phyloP scores from a whole-genome alignment of 2,329 filamentous ascomycete species.

The Didymella pomorum region DNA sequence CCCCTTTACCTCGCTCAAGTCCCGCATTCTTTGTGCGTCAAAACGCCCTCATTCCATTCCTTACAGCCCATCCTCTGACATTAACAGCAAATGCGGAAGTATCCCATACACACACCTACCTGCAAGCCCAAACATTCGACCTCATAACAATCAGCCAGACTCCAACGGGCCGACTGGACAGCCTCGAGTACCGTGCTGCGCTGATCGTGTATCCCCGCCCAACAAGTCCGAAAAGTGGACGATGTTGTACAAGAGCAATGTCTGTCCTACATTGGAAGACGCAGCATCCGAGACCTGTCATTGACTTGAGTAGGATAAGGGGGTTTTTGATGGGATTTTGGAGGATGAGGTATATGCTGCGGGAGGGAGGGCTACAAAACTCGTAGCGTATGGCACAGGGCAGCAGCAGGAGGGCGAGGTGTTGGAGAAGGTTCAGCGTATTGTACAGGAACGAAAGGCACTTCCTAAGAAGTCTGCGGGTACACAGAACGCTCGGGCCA shows the following conservation, averaged over 20 bases:
- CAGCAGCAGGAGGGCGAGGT: no score
- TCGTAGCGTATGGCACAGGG: no score
- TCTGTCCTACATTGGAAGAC: neutral
- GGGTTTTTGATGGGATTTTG: no score
- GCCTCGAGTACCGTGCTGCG: neutral
- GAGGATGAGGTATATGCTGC: no score
- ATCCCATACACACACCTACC: neutral
- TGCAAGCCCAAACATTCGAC: neutral
- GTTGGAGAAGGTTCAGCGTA: no score
- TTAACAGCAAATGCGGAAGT: neutral
- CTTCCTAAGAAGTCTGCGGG: no score
- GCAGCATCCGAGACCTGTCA: neutral
- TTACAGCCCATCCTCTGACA: no score
- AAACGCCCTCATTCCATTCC: no score
- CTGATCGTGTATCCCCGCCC: neutral
- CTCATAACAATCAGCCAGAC: neutral
- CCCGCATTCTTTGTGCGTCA: neutral
- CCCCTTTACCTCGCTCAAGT: neutral
- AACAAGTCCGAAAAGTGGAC: neutral
- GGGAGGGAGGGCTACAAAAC: no score
- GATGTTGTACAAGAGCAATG: neutral
- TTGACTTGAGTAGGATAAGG: no score
- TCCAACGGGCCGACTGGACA: neutral
- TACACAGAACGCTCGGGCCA: no score
- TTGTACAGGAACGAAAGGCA: no score